Base-by-base conservation (phyloP, 345 rosid species). In the Lagerstroemia speciosa region DNA sequence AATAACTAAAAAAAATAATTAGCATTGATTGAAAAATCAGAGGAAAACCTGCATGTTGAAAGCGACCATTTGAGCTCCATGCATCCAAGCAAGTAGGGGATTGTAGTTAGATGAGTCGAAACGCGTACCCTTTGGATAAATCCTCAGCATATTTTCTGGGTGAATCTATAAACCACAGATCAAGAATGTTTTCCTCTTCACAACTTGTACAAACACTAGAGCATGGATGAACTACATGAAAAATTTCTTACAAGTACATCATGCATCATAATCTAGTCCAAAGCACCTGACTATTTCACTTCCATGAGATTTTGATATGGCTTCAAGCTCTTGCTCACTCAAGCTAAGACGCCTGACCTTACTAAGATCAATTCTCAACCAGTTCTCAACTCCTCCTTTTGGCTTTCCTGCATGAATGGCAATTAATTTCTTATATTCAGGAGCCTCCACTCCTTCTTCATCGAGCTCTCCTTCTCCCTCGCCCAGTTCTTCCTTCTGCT, bases 51-150 rank as follows among this genome's bases (percentile, higher is more conserved):
- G 98, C 97, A 93, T 93, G 73, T 93, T 93, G 68, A 91, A 91
- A 57, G 98, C 98, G 67, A 93, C 96, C 98, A 93, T 91, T 76
- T 93, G 97, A 78, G 98, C 98, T 78, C 97, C 98, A 68, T 89
- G 90, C 73, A 74, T 86, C 98, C 97, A 93, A 33, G 95, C 95
- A 43, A 87, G 48, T 6, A 85, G 71, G 26, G 98, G 97, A 74
- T 93, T 69, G 78, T 91, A 93, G 71, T 93, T 93, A 8, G 98
- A 87, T 7, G 98, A 93, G 69, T 76, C 66, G 1, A 93, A 58
- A 8, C 98, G 83, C 30, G 74, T 78, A 26, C 91, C 89, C 75
- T 86, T 93, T 0, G 98, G 98, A 73, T 81, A 93, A 41, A 93
- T 81, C 78, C 98, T 75, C 43, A 93, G 72, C 58, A 93, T 43